These are phyloP conservation scores for Mucuna pruriens DNA, from an alignment of 306 rosid genomes.

Conservation along the genomic window DNA sequence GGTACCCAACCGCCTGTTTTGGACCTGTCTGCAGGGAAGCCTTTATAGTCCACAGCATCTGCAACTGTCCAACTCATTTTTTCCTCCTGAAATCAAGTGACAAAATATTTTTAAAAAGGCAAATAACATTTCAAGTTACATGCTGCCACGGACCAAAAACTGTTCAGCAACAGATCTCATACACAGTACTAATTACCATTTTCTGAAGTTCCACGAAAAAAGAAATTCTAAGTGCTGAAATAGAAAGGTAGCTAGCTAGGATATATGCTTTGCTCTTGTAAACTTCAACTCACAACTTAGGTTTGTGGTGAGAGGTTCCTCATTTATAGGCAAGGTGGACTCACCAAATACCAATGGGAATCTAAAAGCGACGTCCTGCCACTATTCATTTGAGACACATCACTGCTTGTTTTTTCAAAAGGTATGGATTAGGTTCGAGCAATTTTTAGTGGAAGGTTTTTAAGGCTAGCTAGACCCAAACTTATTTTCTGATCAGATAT, in stretches of 20 bases:
- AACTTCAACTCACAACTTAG: conserved; percentile 38
- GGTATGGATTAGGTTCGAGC: conserved; percentile 52
- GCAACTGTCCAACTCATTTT: conserved; percentile 71
- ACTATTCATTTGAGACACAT: conserved; percentile 45
- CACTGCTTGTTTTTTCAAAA: conserved; percentile 38
- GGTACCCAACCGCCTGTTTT: conserved; percentile 93
- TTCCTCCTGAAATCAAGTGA: conserved; percentile 55
- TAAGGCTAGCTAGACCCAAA: conserved; percentile 38
- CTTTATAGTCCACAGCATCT: conserved; percentile 83
- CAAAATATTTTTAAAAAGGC: background rate
- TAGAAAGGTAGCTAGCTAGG: conserved; percentile 5
- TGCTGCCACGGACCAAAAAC: conserved; percentile 14
- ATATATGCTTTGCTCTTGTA: conserved; percentile 30
- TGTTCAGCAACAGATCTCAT: conserved; percentile 16
- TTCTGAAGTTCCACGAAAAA: conserved; percentile 29
- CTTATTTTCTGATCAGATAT: conserved; percentile 41
- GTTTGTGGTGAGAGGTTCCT: conserved; percentile 47
- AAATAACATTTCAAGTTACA: conserved; percentile 21
- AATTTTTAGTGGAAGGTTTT: conserved; percentile 54
- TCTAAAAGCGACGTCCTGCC: conserved; percentile 44
- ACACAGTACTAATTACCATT: conserved; percentile 47
- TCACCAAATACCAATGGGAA: conserved; percentile 21
- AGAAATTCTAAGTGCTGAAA: conserved; percentile 20
- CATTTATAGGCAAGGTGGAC: conserved; percentile 63
- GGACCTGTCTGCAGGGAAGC: conserved; percentile 74